phyloP scores from a whole-genome alignment of 352 stramenopile species.

The Globisporangium takayamanum region DNA sequence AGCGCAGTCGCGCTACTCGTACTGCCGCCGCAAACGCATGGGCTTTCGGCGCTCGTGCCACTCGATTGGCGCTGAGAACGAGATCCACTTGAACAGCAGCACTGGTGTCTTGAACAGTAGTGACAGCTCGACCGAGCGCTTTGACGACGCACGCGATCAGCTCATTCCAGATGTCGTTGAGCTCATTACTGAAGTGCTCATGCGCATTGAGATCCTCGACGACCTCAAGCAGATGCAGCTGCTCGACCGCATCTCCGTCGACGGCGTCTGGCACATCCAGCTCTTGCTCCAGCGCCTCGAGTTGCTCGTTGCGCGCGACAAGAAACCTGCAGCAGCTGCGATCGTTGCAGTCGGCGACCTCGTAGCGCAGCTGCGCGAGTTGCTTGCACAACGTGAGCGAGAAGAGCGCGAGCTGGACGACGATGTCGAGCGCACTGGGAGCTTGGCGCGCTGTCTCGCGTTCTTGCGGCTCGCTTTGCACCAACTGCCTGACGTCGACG shows the following conservation, averaged over 20 bases:
- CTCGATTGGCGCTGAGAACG: conserved; percentile 53
- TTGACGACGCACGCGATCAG: conserved; percentile 24
- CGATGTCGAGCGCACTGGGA: conserved; percentile 33
- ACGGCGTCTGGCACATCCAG: conserved; percentile 68
- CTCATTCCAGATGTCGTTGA: conserved; percentile 66
- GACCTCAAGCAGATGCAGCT: conserved; percentile 82
- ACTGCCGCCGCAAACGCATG: conserved; percentile 68
- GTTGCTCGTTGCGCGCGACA: conserved; percentile 4
- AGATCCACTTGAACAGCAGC: conserved; percentile 19
- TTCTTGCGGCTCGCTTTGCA: conserved; percentile 44
- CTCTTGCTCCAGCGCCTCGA: conserved; percentile 39
- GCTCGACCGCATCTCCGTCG: conserved; percentile 74
- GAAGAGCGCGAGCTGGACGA: conserved; percentile 23
- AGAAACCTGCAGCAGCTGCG: not conserved
- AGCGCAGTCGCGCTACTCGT: conserved; percentile 55
- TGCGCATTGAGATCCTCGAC: conserved; percentile 63
- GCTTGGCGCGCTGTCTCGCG: conserved; percentile 34
- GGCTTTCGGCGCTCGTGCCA: conserved; percentile 71
- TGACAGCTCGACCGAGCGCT: conserved; percentile 16
- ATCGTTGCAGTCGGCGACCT: conserved; percentile 27
- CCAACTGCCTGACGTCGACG: conserved; percentile 29
- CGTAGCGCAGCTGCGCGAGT: conserved; percentile 8
- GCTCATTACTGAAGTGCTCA: conserved; percentile 67
- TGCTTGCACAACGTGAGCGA: not conserved
- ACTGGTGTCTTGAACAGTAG: no score